Evolutionary conservation across 2,329 filamentous ascomycete genomes (phyloP).

Genomic region (Tympanopsis confertula): DNA sequence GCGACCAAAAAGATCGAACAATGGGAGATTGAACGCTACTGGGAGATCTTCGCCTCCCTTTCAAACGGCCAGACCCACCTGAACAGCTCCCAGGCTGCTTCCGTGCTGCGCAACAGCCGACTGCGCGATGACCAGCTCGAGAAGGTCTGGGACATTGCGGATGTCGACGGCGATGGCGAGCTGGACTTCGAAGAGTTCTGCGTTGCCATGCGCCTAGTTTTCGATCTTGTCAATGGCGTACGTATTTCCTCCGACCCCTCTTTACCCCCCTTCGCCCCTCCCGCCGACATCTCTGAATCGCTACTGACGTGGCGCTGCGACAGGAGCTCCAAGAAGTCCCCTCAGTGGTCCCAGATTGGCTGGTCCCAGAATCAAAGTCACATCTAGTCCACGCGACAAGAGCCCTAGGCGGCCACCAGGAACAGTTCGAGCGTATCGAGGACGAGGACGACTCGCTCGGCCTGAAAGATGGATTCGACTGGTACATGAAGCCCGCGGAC

Average conservation of each 20-base stretch:
- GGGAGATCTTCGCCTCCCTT: slow-evolving; percentile 67
- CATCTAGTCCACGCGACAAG: slow-evolving; percentile 79
- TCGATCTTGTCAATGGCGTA: slow-evolving; percentile 66
- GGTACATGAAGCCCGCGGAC: slow-evolving; percentile 93
- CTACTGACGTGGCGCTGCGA: no score
- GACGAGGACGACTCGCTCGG: slow-evolving; percentile 74
- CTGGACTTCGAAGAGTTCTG: slow-evolving; percentile 72
- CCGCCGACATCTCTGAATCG: no score
- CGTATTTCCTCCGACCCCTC: slow-evolving; percentile 15
- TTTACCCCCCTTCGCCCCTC: no score
- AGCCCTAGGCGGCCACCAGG: slow-evolving; percentile 68
- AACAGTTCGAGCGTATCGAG: slow-evolving; percentile 75
- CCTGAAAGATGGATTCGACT: slow-evolving; percentile 93
- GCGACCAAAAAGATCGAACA: slow-evolving; percentile 49
- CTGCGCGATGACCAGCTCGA: slow-evolving; percentile 63
- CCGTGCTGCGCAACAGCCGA: slow-evolving; percentile 63
- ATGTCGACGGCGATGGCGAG: slow-evolving; percentile 64
- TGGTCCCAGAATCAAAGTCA: slow-evolving; percentile 88
- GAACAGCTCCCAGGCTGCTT: slow-evolving; percentile 58
- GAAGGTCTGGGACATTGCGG: slow-evolving; percentile 63
- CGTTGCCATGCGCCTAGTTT: slow-evolving; percentile 67
- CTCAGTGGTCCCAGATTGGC: slow-evolving; percentile 76
- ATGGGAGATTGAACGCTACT: slow-evolving; percentile 67
- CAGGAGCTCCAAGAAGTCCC: slow-evolving; percentile 90
- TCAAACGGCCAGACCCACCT: slow-evolving; percentile 52